phyloP scores from a whole-genome alignment of 2,329 filamentous ascomycete species.

The Escovopsis weberi region DNA sequence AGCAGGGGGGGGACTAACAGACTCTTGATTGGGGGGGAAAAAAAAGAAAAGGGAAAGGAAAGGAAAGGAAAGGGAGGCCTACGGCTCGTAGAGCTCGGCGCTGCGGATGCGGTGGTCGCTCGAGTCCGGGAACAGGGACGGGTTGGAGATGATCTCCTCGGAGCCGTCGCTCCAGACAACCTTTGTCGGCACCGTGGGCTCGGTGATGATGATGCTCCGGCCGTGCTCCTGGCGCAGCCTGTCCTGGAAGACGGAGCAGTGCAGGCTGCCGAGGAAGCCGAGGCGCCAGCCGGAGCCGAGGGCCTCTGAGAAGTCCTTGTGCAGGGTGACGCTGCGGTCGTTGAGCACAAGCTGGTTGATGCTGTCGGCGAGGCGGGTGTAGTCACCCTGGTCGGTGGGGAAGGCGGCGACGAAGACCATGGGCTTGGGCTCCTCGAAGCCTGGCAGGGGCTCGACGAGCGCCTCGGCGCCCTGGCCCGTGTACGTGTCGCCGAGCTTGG shows the following conservation, averaged over 20 bases:
- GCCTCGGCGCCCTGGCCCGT: slow-evolving; percentile 68
- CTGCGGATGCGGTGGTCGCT: slow-evolving; percentile 33
- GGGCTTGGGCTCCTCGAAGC: slow-evolving; percentile 92
- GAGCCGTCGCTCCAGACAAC: slow-evolving; percentile 65
- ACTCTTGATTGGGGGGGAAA: background rate
- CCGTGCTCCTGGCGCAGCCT: slow-evolving; percentile 88
- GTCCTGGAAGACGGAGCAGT: slow-evolving; percentile 98
- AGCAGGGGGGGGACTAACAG: background rate
- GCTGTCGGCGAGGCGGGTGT: slow-evolving; percentile 77
- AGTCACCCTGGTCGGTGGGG: slow-evolving; percentile 80
- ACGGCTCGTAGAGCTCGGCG: slow-evolving; percentile 37
- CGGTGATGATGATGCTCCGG: slow-evolving; percentile 89
- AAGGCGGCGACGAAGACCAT: slow-evolving; percentile 99
- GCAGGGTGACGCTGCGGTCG: slow-evolving; percentile 83
- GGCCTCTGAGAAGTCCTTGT: slow-evolving; percentile 89
- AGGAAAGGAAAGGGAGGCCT: slow-evolving; percentile 11
- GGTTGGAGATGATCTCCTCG: slow-evolving; percentile 70
- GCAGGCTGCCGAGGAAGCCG: slow-evolving; percentile 88
- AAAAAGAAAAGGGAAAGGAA: background rate
- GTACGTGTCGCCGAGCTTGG: slow-evolving; percentile 91
- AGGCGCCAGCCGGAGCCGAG: slow-evolving; percentile 87
- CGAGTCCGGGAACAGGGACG: slow-evolving; percentile 68
- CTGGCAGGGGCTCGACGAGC: slow-evolving; percentile 65
- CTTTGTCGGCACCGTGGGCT: slow-evolving; percentile 86
- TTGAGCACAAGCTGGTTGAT: slow-evolving; percentile 90